These are phyloP conservation scores for Abrus pulchellus DNA, from an alignment of 306 rosid genomes.

Conservation along the genomic window DNA sequence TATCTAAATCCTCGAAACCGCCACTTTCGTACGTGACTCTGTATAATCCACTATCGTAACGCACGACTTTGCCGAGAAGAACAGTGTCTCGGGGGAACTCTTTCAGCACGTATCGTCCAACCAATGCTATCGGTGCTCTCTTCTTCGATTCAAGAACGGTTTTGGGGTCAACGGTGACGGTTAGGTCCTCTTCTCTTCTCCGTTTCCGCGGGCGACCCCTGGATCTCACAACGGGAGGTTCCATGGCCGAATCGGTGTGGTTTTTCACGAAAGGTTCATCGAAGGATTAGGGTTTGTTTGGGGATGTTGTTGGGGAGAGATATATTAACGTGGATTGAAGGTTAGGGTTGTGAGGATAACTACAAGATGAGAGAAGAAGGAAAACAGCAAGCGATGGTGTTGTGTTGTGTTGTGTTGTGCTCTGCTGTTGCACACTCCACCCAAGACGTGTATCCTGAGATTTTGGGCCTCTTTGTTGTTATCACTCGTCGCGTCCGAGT, in stretches of 20 bases:
- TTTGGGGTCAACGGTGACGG: slow-evolving; percentile 26
- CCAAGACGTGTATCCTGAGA: not conserved
- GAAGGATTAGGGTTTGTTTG: slow-evolving; percentile 43
- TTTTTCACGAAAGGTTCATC: slow-evolving; percentile 36
- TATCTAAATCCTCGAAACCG: slow-evolving; percentile 73
- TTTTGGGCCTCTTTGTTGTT: not conserved
- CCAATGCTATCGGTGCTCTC: slow-evolving; percentile 58
- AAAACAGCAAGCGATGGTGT: slow-evolving; percentile 8
- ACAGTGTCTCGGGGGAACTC: slow-evolving; percentile 57
- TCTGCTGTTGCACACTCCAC: not conserved
- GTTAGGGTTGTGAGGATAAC: slow-evolving; percentile 15
- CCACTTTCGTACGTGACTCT: slow-evolving; percentile 81
- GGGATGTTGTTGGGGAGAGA: not conserved
- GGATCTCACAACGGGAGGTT: slow-evolving; percentile 66
- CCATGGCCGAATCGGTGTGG: slow-evolving; percentile 58
- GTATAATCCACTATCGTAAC: slow-evolving; percentile 69
- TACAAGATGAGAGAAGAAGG: not conserved
- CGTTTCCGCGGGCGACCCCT: slow-evolving; percentile 91
- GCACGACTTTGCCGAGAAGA: slow-evolving; percentile 77
- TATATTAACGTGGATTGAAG: not conserved
- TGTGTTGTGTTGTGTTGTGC: not conserved
- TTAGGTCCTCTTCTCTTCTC: slow-evolving; percentile 59
- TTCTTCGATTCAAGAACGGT: slow-evolving; percentile 57
- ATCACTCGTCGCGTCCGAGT: not conserved
- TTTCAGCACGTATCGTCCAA: slow-evolving; percentile 76